These are phyloP conservation scores for Aspergillus amoenus DNA, from an alignment of 2,329 filamentous ascomycete species.

Conservation along the genomic window DNA sequence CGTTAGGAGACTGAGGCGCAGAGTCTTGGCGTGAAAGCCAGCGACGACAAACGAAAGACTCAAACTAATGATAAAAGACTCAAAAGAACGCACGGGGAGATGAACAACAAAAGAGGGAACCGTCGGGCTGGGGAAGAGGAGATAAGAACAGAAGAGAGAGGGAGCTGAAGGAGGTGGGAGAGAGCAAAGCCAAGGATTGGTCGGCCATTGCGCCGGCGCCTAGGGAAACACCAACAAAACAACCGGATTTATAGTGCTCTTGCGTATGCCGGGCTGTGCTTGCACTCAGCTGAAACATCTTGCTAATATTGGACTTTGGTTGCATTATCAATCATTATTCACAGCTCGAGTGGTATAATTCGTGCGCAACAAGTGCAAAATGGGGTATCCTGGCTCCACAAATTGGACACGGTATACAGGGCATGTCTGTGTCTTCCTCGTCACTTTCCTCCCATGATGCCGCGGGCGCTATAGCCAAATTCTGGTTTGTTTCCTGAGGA, in stretches of 20 bases:
- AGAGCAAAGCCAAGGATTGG: background rate
- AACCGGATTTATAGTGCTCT: background rate
- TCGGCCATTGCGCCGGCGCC: background rate
- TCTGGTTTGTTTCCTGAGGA: constrained; percentile 36
- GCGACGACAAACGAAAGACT: background rate
- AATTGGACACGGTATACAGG: constrained; percentile 37
- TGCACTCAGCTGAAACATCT: background rate
- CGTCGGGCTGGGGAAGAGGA: background rate
- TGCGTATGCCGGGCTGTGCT: background rate
- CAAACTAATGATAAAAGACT: background rate
- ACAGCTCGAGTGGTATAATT: constrained; percentile 44
- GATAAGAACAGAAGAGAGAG: background rate
- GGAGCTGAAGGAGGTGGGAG: background rate
- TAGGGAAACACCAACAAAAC: background rate
- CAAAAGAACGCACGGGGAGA: background rate
- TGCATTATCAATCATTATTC: background rate
- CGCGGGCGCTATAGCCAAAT: constrained; percentile 16
- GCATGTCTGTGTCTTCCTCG: constrained; percentile 28
- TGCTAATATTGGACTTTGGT: background rate
- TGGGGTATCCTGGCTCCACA: constrained; percentile 50
- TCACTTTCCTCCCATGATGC: constrained; percentile 36
- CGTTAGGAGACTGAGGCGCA: constrained; percentile 6
- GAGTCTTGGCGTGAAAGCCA: constrained; percentile 9
- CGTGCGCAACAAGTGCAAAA: constrained; percentile 53
- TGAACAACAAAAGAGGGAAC: background rate